Evolutionary conservation across 2,329 filamentous ascomycete genomes (phyloP), one percentile per base, ranked within the genome.

Genomic region (Colletotrichum trifolii): DNA sequence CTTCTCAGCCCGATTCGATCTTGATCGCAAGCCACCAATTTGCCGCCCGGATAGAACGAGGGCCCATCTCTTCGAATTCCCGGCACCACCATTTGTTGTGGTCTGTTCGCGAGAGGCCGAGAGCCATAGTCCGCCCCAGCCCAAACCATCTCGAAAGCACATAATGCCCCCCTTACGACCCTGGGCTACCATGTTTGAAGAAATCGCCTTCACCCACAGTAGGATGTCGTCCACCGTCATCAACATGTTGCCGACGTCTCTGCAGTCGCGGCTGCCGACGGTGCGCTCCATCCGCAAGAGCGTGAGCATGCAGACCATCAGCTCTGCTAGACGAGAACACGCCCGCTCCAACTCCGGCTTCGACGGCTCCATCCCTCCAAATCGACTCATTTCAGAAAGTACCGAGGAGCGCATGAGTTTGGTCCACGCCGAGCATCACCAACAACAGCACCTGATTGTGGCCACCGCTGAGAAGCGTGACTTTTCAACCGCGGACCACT

Each of bases 181-280:
- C 38, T 68, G 67, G 67, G 60, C 42, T 39, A 67, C 72, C 35
- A 62, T 69, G 46, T 69, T 74, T 3, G 71, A 72, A 35, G 72
- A 75, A 55, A 65, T 74, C 55, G 71, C 74, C 45, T 69, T 75
- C 64, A 75, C 76, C 12, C 73, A 74, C 47, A 71, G 73, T 54
- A 73, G 74, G 54, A 72, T 74, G 54, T 75, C 81, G 49, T 84
- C 83, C 25, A 81, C 82, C 64, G 77, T 88, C 13, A 85, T 84
- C 72, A 79, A 81, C 6, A 80, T 88, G 62, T 80, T 88, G 8
- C 85, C 86, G 4, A 76, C 78, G 1, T 78, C 84, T 5, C 76
- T 89, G 6, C 82, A 84, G 70, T 82, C 78, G 40, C 78, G 82
- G 62, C 76, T 88, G 25, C 82, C 83, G 3, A 79, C 79, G 6